Evolutionary conservation across 495 filamentous ascomycete species (phyloP).

Genomic region (Aspergillus olivimuriae): DNA sequence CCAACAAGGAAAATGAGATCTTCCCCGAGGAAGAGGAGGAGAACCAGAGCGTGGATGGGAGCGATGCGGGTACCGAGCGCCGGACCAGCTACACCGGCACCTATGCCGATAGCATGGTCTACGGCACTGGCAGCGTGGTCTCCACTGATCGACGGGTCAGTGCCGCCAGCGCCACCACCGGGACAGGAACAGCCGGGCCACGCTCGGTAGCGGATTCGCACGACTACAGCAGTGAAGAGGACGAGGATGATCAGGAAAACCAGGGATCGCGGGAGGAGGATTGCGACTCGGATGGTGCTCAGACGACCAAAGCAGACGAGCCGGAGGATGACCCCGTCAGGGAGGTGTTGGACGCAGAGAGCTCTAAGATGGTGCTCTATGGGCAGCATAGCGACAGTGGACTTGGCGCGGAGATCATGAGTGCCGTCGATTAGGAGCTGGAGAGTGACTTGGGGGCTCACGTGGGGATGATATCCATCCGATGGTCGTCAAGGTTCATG

Average conservation of each 20-base stretch:
- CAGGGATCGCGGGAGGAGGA: slow-evolving; percentile 6
- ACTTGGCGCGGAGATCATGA: slow-evolving; percentile 37
- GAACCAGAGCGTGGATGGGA: slow-evolving; percentile 34
- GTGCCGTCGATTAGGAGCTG: slow-evolving; percentile 16
- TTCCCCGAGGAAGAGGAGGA: slow-evolving; percentile 52
- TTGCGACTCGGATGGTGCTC: slow-evolving; percentile 9
- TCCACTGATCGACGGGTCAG: slow-evolving; percentile 46
- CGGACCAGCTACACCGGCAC: slow-evolving; percentile 46
- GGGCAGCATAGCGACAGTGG: slow-evolving; percentile 39
- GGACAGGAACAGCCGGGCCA: too few relatives aligned
- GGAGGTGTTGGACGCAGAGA: slow-evolving; percentile 24
- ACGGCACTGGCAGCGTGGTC: slow-evolving; percentile 42
- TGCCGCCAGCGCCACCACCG: slow-evolving; percentile 39
- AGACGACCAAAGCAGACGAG: slow-evolving; percentile 10
- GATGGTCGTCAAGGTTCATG: too few relatives aligned
- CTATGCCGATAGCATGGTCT: slow-evolving; percentile 42
- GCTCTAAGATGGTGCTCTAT: slow-evolving; percentile 31
- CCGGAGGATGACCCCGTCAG: slow-evolving; percentile 10
- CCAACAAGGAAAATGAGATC: slow-evolving; percentile 58
- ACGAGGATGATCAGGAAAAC: slow-evolving; percentile 12
- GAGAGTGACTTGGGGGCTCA: not conserved
- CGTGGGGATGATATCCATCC: not conserved
- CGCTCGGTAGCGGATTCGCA: slow-evolving; percentile 15
- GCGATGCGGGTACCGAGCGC: slow-evolving; percentile 48
- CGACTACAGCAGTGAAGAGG: slow-evolving; percentile 10